Evolutionary conservation across 2,329 filamentous ascomycete species (phyloP), one percentile per base, ranked within the genome.

Genomic region (Trichoderma citrinoviride): DNA sequence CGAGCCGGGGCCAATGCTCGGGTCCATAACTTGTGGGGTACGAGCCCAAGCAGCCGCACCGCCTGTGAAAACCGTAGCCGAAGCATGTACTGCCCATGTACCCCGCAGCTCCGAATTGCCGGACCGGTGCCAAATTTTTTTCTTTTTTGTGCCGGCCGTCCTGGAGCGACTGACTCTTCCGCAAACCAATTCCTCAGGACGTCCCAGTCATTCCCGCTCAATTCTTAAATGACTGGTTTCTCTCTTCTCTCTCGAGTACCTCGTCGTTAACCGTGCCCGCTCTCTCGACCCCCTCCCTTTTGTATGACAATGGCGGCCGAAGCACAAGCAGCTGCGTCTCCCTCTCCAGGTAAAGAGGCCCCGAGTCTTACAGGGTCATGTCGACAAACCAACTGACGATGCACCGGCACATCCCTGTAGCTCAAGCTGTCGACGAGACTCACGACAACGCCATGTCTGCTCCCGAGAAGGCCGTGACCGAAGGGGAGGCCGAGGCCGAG

Each of bases 291-390:
- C 33, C 8, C 50, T 29, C 62, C 55, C 47, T 23, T 50, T 66
- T 65, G 66, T 66, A 65, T 50, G 68, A 75, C 67, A 61, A 77
- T 77, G 75, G 73, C 75, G 68, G 74, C 73, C 68, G 71, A 75
- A 67, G 69, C 68, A 66, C 69, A 68, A 53, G 41, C 64, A 67
- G 70, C 72, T 70, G 67, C 71, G 61, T 66, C 71, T 64, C 67
- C 73, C 61, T 63, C 64, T 60, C 46, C 61, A 67, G 69, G 70
- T 70, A 68, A 44, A 54, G 43, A 54, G 37, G 52, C 41, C 40
- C 50, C 40, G 44, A 54, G 40, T 55, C 33, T 37, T 37, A 65
- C 40, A 62, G 19, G 49, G 61, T 53, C 37, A 41, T 25, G 41
- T 47, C 44, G 33, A 46, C 47, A 40, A 29, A 27, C 21, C 55